These are phyloP conservation scores for Pleurotus pulmonarius DNA, from an alignment of 768 basidiomycete genomes.

Conservation along the genomic window DNA sequence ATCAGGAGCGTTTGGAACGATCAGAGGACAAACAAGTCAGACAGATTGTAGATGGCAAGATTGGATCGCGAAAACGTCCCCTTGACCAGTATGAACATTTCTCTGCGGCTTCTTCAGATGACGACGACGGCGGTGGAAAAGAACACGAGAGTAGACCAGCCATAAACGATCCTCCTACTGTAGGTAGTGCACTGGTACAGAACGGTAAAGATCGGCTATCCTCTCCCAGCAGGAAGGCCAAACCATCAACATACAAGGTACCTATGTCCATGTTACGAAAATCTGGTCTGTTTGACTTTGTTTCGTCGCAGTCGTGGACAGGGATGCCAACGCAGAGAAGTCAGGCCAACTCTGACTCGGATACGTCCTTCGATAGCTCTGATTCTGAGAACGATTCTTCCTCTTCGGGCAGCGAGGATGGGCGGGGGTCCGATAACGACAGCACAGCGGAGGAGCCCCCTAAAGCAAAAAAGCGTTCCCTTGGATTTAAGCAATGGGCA, in stretches of 20 bases:
- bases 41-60: slow-evolving; percentile 43
- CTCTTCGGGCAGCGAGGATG: slow-evolving; percentile 14
- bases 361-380: slow-evolving; percentile 73
- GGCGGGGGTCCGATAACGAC: slow-evolving; percentile 12
- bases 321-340: slow-evolving; percentile 11
- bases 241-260: slow-evolving; percentile 37
- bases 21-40: slow-evolving; percentile 58
- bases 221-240: slow-evolving; percentile 47
- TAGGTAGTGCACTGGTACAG: slow-evolving; percentile 66
- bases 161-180: slow-evolving; percentile 12
- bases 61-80: slow-evolving; percentile 47
- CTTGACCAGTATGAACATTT: slow-evolving; percentile 31
- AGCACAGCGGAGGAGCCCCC: slow-evolving; percentile 18
- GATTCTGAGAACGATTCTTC: slow-evolving; percentile 64
- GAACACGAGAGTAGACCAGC: too few relatives aligned
- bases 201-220: slow-evolving; percentile 54
- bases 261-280: neutral
- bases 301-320: slow-evolving; percentile 42
- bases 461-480: slow-evolving; percentile 31
- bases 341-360: slow-evolving; percentile 40
- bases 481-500: slow-evolving; percentile 90
- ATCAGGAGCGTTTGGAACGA: slow-evolving; percentile 55
- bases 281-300: too few relatives aligned
- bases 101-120: slow-evolving; percentile 8
- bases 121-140: slow-evolving; percentile 11